Conservation (phyloP, 2,329 filamentous ascomycete species). For the Diaporthe longicolla region DNA sequence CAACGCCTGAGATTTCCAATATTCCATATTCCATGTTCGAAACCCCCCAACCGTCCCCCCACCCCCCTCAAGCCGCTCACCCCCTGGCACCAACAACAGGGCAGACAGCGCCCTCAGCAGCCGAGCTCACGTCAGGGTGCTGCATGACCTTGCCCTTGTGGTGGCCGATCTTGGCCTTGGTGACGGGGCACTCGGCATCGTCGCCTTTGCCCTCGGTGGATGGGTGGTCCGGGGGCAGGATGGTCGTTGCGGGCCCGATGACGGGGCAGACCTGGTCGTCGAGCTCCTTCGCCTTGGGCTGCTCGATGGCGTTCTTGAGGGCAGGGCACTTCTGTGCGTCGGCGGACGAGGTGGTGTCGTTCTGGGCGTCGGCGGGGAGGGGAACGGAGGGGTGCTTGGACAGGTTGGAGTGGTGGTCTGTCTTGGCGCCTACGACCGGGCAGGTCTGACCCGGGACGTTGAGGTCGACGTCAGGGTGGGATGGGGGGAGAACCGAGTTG, state of each 20-base stretch:
- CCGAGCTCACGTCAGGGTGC: conserved; percentile 53
- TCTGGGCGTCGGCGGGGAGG: conserved; percentile 46
- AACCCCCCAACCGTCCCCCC: neutral
- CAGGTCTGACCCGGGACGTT: conserved; percentile 57
- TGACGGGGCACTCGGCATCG: conserved; percentile 58
- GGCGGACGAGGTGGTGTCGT: conserved; percentile 43
- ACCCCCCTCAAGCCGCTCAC: neutral
- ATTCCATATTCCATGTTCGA: neutral
- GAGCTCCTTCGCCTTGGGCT: conserved; percentile 56
- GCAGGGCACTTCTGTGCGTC: conserved; percentile 58
- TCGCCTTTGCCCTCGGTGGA: conserved; percentile 48
- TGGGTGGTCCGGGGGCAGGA: conserved; percentile 58
- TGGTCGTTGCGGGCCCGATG: conserved; percentile 58
- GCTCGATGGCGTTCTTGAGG: conserved; percentile 52
- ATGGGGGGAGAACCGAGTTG: conserved; percentile 57
- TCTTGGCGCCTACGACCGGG: conserved; percentile 58
- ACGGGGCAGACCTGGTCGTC: conserved; percentile 60
- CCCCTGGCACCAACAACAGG: conserved; percentile 55
- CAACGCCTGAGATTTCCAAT: conserved; percentile 8
- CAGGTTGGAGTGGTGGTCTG: conserved; percentile 58
- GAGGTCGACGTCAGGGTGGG: conserved; percentile 58
- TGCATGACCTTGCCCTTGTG: conserved; percentile 57
- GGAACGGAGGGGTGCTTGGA: conserved; percentile 57
- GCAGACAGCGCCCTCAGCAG: conserved; percentile 52
- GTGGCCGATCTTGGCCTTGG: conserved; percentile 58